Percentiles rank a stretch among this genome's conserved stretches.
phyloP scores from a whole-genome alignment of 1,284 basidiomycete genomes.

The Pseudozyma sp. region DNA sequence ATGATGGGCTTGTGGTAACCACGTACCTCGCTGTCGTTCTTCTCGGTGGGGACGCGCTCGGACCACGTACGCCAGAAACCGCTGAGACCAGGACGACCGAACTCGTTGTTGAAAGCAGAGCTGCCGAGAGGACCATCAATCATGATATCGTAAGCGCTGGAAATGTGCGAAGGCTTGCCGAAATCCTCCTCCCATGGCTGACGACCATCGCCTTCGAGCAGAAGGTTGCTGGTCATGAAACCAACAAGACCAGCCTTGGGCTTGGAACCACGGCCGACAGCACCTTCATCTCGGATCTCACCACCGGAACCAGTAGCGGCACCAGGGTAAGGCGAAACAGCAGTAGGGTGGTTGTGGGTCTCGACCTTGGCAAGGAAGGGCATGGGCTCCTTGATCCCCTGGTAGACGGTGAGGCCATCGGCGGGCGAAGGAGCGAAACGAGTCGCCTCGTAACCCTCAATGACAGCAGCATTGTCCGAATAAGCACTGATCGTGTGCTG shows the following conservation, averaged over 20 bases:
- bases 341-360: conserved; percentile 99
- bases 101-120: conserved; percentile 98
- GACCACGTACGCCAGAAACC: conserved; percentile 69
- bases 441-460: conserved; percentile 80
- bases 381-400: conserved; percentile 72
- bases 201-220: conserved; percentile 51
- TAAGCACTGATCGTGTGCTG: conserved; percentile 89
- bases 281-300: conserved; percentile 97
- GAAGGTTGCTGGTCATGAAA: conserved; percentile 93
- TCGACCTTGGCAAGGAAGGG: conserved; percentile 97
- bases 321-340: conserved; percentile 96
- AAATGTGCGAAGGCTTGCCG: conserved; percentile 90
- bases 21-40: conserved; percentile 75
- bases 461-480: conserved; percentile 96
- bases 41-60: conserved; percentile 57
- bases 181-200: conserved; percentile 70
- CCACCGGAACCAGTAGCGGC: conserved; percentile 98
- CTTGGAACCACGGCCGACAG: conserved; percentile 92
- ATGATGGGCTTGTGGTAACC: conserved; percentile 99
- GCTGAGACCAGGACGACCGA: conserved; percentile 85
- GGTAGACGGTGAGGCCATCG: conserved; percentile 46
- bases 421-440: conserved; percentile 79
- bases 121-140: conserved; percentile 93
- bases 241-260: conserved; percentile 95
- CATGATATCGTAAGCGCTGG: conserved; percentile 96